Evolutionary conservation across 2,329 filamentous ascomycete genomes (phyloP).

Genomic region (Trichophyton equinum): DNA sequence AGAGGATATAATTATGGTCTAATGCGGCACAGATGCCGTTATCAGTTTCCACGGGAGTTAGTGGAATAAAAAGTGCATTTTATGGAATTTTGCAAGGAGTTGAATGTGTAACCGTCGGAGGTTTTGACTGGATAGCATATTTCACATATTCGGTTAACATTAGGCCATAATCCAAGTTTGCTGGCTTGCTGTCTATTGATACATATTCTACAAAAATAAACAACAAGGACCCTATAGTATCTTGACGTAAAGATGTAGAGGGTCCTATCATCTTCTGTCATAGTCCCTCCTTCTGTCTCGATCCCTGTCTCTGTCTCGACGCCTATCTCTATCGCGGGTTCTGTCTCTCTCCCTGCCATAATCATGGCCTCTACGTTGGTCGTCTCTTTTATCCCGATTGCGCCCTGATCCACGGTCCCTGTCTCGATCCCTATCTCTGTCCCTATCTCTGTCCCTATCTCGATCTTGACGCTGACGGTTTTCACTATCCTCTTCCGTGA

Average conservation of each 20-base stretch:
- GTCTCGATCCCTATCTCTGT: constrained; percentile 17
- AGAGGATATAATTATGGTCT: constrained; percentile 32
- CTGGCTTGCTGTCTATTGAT: constrained; percentile 10
- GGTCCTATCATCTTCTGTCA: neutral
- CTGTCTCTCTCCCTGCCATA: constrained; percentile 18
- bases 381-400: constrained; percentile 16
- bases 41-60: neutral
- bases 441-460: constrained; percentile 17
- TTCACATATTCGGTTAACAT: too few relatives aligned
- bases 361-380: constrained; percentile 16
- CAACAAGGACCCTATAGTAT: neutral
- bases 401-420: constrained; percentile 17
- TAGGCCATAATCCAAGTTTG: constrained; percentile 5
- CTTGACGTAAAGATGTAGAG: constrained; percentile 9
- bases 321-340: too few relatives aligned
- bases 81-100: neutral
- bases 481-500: constrained; percentile 43
- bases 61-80: neutral
- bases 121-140: neutral
- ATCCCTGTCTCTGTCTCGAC: constrained; percentile 15
- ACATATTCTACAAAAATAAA: constrained; percentile 13
- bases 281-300: constrained; percentile 9
- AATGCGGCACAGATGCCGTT: neutral
- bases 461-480: neutral
- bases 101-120: neutral